Conservation (phyloP, 139 green algal species). For the Micractinium conductrix region DNA sequence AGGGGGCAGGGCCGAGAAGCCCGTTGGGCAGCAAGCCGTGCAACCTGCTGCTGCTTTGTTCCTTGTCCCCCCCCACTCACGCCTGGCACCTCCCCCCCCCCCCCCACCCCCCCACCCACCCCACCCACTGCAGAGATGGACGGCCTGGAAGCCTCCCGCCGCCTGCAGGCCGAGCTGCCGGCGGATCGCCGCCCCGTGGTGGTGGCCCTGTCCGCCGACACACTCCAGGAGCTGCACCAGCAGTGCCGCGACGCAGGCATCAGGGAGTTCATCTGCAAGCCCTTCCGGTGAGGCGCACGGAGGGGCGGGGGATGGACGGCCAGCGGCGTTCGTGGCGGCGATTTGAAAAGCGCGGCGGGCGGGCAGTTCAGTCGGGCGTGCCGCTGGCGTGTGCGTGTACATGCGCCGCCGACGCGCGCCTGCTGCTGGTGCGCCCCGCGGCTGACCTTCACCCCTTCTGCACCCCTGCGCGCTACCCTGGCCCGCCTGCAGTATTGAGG, state of each 20-base stretch:
- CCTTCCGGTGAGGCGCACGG: conserved; percentile 47
- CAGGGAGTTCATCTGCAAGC: conserved; percentile 77
- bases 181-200: conserved; percentile 60
- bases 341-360: too few species aligned
- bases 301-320: too few species aligned
- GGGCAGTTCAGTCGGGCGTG: too few species aligned
- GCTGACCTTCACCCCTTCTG: too few species aligned
- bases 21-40: background rate
- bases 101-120: background rate
- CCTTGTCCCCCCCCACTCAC: too few species aligned
- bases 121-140: conserved; percentile 62
- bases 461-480: background rate
- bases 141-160: conserved; percentile 71
- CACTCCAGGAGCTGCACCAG: conserved; percentile 56
- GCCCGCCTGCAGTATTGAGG: conserved; percentile 56
- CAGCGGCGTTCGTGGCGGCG: too few species aligned
- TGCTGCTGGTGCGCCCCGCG: too few species aligned
- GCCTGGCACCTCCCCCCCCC: background rate
- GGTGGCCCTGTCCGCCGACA: conserved; percentile 77
- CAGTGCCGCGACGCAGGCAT: conserved; percentile 69
- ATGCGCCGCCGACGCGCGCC: too few species aligned
- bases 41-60: background rate
- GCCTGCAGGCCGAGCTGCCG: conserved; percentile 55
- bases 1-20: too few species aligned
- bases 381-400: too few species aligned